Evolutionary conservation across 1,284 basidiomycete genomes (phyloP), one percentile per base, ranked within the genome.

Genomic region (Phaffia rhodozyma): DNA sequence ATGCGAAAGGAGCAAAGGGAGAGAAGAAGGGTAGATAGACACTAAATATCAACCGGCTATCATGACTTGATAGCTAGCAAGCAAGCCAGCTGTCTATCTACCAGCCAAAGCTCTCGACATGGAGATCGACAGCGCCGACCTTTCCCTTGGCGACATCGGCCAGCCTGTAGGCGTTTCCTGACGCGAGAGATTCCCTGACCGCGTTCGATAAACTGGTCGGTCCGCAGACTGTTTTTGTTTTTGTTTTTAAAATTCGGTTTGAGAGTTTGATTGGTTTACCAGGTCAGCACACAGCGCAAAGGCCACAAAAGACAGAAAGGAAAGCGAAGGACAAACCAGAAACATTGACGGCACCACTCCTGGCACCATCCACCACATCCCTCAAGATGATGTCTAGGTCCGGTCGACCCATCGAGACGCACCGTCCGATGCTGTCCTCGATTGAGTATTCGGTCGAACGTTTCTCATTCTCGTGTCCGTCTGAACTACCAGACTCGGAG

Each of bases 91-190:
- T 7, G 13, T 2, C 13, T 16, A 43, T 43, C 43, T 64, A 59
- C 57, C 62, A 59, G 5, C 62, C 63, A 27, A 65, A 65, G 27
- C 47, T 47, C 49, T 65, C 63, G n/a, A 52, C 48, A 49, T 60
- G 48, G 18, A 61, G 34, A 3, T 18, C 29, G 20, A 65, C 63
- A 43, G 18, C 29, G 11, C 47, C 54, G 3, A 50, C 59, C 29
- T 32, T 27, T n/a, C 58, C 58, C 3, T 9, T n/a, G 29, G 53
- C 29, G 43, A 62, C 53, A 21, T 56, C 60, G 34, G 29, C 47
- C 29, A 62, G 53, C 27, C 27, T 18, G 32, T 48, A 55, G 29
- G 63, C 54, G 6, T 49, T 18, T 23, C 49, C 49, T 11, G 25
- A 23, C 1, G 49, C 23, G 34, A 57, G 30, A 4, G 58, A 47